Percentiles rank a stretch among this genome's conserved stretches.
These are phyloP conservation scores for Scheffersomyces stambukii DNA, from an alignment of 1,139 yeast species.

Conservation along the genomic window DNA sequence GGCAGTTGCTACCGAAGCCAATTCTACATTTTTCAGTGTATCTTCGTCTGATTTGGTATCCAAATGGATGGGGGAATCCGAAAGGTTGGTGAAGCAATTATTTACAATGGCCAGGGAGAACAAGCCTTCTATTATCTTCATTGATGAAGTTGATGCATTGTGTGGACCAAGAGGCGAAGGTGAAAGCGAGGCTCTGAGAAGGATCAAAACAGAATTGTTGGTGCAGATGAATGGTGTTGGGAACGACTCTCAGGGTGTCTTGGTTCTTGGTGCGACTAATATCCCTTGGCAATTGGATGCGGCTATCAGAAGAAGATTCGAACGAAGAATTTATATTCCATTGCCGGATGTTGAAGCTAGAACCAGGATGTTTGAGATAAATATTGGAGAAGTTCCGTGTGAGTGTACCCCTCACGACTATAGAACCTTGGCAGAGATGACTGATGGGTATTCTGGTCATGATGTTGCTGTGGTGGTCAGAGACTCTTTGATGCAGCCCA, in stretches of 20 bases:
- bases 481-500: constrained; percentile 97
- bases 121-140: constrained; percentile 91
- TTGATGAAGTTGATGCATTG: constrained; percentile 96
- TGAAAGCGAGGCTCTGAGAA: constrained; percentile 92
- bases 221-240: constrained; percentile 99
- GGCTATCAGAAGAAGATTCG: constrained; percentile 95
- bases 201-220: constrained; percentile 92
- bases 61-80: constrained; percentile 99
- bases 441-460: constrained; percentile 97
- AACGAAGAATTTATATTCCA: constrained; percentile 89
- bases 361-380: constrained; percentile 87
- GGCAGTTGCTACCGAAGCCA: constrained; percentile 98
- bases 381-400: constrained; percentile 89
- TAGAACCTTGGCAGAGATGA: constrained; percentile 80
- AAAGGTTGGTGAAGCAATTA: constrained; percentile 88
- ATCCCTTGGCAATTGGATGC: constrained; percentile 99
- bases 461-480: constrained; percentile 95
- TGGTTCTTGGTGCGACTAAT: constrained; percentile 96
- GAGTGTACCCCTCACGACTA: constrained; percentile 70
- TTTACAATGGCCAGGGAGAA: constrained; percentile 95
- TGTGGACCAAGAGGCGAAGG: constrained; percentile 99
- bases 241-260: constrained; percentile 85
- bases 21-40: constrained; percentile 92
- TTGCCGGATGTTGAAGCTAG: constrained; percentile 91
- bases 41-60: constrained; percentile 92